phyloP scores from a whole-genome alignment of 2,329 filamentous ascomycete genomes.

The Colletotrichum acutatum region DNA sequence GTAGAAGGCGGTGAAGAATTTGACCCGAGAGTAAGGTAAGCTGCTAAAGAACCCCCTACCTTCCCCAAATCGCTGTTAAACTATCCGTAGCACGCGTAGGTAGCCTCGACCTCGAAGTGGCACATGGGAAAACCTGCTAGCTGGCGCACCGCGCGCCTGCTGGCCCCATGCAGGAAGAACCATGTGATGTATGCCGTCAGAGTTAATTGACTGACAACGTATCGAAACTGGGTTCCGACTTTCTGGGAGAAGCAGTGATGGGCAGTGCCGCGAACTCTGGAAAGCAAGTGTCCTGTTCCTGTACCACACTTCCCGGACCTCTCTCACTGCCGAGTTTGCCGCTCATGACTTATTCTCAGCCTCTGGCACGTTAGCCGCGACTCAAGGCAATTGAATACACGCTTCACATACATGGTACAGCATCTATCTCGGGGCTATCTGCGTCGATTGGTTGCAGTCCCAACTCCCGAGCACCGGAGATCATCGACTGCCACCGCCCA shows the following conservation, averaged over 20 bases:
- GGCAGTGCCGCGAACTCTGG: neutral
- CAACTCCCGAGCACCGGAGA: neutral
- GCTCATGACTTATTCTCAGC: neutral
- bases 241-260: neutral
- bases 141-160: neutral
- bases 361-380: neutral
- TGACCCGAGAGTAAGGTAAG: neutral
- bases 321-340: neutral
- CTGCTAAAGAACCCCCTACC: neutral
- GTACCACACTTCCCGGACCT: neutral
- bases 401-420: neutral
- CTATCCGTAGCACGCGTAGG: too few species aligned
- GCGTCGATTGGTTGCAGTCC: neutral
- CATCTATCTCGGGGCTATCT: neutral
- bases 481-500: neutral
- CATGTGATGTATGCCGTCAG: neutral
- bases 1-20: neutral
- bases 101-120: neutral
- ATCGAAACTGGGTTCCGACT: neutral
- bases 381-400: neutral
- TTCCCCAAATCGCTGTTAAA: too few species aligned
- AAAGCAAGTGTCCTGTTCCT: neutral
- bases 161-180: neutral
- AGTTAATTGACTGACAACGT: neutral
- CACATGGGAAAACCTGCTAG: neutral